Conservation (phyloP, 176 grass and related monocot species). For the Triticum urartu region DNA sequence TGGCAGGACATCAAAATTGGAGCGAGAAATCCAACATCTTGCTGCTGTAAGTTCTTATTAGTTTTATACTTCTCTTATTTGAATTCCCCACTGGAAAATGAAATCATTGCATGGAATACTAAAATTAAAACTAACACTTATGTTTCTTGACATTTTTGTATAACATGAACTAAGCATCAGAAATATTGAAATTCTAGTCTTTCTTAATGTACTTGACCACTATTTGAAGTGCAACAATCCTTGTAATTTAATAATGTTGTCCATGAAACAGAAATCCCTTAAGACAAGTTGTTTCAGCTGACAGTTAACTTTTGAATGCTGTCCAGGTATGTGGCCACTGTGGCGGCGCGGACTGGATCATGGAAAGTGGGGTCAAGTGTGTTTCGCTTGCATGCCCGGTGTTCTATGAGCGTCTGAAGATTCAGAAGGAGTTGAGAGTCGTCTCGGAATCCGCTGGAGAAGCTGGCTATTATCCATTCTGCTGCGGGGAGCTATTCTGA, state of each 20-base stretch:
- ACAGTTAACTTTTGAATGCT: conserved; percentile 9
- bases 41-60: conserved; percentile 55
- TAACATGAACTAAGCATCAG: conserved; percentile 3
- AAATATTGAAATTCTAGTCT: background rate
- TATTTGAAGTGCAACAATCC: background rate
- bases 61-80: background rate
- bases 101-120: background rate
- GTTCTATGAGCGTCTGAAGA: conserved; percentile 81
- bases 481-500: conserved; percentile 65
- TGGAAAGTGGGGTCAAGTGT: conserved; percentile 75
- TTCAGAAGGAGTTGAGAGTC: conserved; percentile 57
- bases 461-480: conserved; percentile 65
- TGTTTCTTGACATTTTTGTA: background rate
- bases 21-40: conserved; percentile 83
- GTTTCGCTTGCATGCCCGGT: conserved; percentile 84
- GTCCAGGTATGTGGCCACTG: conserved; percentile 80
- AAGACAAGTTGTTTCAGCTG: background rate
- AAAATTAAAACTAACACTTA: background rate
- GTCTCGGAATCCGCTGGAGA: conserved; percentile 53
- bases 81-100: background rate
- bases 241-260: background rate
- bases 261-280: background rate
- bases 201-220: background rate
- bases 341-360: conserved; percentile 65
- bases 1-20: conserved; percentile 70